Evolutionary conservation across 2,329 filamentous ascomycete genomes (phyloP).

Genomic region (Curvularia lunata): DNA sequence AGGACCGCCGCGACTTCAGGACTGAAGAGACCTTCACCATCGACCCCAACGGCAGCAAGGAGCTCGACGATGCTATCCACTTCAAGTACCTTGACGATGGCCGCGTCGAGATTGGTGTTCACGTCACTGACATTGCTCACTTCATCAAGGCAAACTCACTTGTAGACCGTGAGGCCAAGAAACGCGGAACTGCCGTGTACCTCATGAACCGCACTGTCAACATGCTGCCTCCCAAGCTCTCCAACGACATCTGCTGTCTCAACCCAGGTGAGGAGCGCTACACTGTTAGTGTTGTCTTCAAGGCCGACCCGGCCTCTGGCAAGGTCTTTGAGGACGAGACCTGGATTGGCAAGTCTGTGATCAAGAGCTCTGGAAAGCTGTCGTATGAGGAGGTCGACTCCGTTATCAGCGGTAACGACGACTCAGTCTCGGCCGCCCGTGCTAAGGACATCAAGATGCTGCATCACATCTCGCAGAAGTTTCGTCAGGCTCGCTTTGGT

Average conservation of each 20-base stretch:
- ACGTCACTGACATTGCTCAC: constrained; percentile 93
- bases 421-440: constrained; percentile 69
- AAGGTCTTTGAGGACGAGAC: constrained; percentile 81
- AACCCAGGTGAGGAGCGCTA: constrained; percentile 87
- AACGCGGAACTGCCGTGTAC: constrained; percentile 94
- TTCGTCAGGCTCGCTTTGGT: constrained; percentile 85
- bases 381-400: constrained; percentile 85
- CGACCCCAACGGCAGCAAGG: constrained; percentile 84
- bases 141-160: constrained; percentile 97
- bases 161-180: constrained; percentile 96
- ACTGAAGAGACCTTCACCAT: constrained; percentile 89
- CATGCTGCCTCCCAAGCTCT: constrained; percentile 85
- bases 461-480: constrained; percentile 82
- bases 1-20: constrained; percentile 86
- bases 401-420: constrained; percentile 72
- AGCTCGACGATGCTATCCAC: constrained; percentile 91
- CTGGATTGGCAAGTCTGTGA: constrained; percentile 92
- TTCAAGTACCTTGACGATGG: constrained; percentile 83
- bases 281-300: constrained; percentile 91
- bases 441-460: constrained; percentile 81
- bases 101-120: constrained; percentile 90
- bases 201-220: constrained; percentile 87
- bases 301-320: constrained; percentile 81
- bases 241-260: constrained; percentile 86
- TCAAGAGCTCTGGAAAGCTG: constrained; percentile 89